Evolutionary conservation across 805 yeast species (phyloP), one percentile per base, ranked within the genome.

Genomic region (Maudiozyma pseudohumilis): DNA sequence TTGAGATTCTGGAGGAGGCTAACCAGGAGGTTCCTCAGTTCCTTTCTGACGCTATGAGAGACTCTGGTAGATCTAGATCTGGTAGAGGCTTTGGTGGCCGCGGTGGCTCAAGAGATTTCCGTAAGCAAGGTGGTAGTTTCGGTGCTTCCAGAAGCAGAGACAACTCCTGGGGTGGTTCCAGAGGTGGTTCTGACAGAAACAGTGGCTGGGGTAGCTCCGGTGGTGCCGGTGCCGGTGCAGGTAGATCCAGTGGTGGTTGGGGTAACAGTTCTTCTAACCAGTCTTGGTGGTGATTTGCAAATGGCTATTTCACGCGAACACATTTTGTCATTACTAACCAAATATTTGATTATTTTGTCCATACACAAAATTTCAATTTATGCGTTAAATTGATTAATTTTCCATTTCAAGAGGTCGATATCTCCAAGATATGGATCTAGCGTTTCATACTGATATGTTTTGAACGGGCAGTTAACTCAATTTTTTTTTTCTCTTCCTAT

Each of bases 11-110:
- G 57, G 61, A 77, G 49, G 99, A 92, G 69, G 96, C 98, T 46
- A 89, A 92, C 70, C 99, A 92, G 72, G 97, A 89, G 64, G 82
- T 88, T 48, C 99, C 99, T 48, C 75, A 74, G 44, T 92, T 92
- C 72, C 74, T 92, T 63, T 74, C 71, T 49, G 74, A 79, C 45
- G 76, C 87, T 49, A 70, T 83, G 42, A 81, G 94, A 69, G 96
- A 87, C 69, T 64, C 73, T 40, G 72, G 73, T 43, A 63, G 77
- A 44, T 74, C 83, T 42, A 69, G 77, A 46, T 67, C 77, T 39
- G 54, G 68, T 40, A 67, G 75, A 40, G 63, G 69, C 38, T 59
- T 59, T 35, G 65, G 69, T 40, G 57, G 64, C 47, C 63, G 69
- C 45, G 53, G 46, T 43, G 61, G 59, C 44, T 64, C 60, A 46